Base-by-base conservation (phyloP, 177 flowering plant species). In the Vitis hybrid region DNA sequence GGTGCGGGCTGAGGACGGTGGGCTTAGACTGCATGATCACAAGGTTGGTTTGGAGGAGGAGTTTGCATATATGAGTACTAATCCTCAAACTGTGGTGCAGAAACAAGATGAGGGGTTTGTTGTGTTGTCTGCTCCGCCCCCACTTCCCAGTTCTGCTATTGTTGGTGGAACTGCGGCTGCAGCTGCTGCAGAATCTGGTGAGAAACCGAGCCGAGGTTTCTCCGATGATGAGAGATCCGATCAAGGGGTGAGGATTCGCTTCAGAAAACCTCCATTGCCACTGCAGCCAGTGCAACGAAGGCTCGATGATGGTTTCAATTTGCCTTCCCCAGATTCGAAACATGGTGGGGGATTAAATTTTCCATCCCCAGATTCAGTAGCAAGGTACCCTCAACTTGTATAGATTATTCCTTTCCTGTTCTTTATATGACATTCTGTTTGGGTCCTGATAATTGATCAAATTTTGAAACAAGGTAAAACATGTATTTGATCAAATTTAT, bases 351-450 rank as follows among this genome's bases (percentile, higher is more conserved):
- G 60, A 11, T 75, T 62, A 57, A 78, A 70, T 64, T 66, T 83
- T 79, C 79, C 83, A 12, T 87, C 90, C 10, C 90, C 87, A 10
- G 90, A 87, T 69, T 85, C 91, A 12, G 83, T 82, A 19, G 79
- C 83, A 55, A 86, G 90, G 90, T 86, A 82, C 9, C 5, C 45
- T 22, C 13, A 10, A 50, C 48, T 52, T 56, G 29, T 26, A 0
- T 26, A 26, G 29, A 26, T 21, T 33, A n/a, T 57, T 14, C 19
- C 13, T 52, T 63, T 1, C 12, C 29, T 1, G 21, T 64, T 29
- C 14, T 60, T 29, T 31, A 50, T 1, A 51, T 71, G 10, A 49
- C 16, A 13, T 45, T 2, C 3, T 12, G 13, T 22, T 52, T 6
- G 39, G 51, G 6, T 56, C 5, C 13, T 13, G 14, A 10, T 15